These are phyloP conservation scores for Colletotrichum tabaci DNA, from an alignment of 2,329 filamentous ascomycete species.

Conservation along the genomic window DNA sequence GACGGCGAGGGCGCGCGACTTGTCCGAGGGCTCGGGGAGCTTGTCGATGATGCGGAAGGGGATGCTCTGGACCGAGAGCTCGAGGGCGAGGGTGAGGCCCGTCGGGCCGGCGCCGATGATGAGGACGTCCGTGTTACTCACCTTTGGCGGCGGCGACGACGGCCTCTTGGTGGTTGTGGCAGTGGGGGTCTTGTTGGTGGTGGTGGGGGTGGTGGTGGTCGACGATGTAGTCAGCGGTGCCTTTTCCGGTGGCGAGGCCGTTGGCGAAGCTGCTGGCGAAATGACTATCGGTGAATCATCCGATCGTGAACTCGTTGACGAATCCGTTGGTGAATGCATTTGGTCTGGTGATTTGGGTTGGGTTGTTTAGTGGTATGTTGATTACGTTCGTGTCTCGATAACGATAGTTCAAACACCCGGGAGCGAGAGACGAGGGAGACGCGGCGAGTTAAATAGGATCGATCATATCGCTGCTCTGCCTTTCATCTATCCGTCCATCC, in stretches of 20 bases:
- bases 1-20: constrained; percentile 60
- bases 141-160: background rate
- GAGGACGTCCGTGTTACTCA: constrained; percentile 46
- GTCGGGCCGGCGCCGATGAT: constrained; percentile 56
- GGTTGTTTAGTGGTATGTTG: background rate
- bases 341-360: background rate
- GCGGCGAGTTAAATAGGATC: constrained; percentile 21
- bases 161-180: background rate
- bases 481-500: background rate
- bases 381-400: background rate
- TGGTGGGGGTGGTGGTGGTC: background rate
- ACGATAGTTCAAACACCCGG: background rate
- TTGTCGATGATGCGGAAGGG: constrained; percentile 58
- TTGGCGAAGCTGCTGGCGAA: no score
- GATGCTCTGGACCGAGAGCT: constrained; percentile 50
- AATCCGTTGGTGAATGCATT: background rate
- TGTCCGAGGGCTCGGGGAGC: constrained; percentile 50
- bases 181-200: background rate
- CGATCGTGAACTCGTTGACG: no score
- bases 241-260: constrained; percentile 6
- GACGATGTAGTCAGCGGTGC: constrained; percentile 2
- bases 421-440: background rate
- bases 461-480: background rate
- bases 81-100: constrained; percentile 53
- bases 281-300: no score